Evolutionary conservation across 176 grass and related monocot genomes (phyloP).

Genomic region (Triticum monococcum): DNA sequence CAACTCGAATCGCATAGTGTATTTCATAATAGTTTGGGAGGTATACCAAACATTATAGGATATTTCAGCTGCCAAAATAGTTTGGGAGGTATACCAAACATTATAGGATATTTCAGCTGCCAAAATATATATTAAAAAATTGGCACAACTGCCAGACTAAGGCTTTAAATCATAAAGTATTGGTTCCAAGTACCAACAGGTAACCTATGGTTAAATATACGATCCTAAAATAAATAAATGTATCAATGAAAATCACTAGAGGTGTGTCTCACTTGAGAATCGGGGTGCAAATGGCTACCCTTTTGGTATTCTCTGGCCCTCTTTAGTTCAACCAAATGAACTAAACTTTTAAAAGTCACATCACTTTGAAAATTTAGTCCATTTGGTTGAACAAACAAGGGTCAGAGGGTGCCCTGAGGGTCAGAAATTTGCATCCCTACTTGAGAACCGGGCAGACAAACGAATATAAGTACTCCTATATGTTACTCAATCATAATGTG

Average conservation of each 20-base stretch:
- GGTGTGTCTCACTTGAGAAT: neutral
- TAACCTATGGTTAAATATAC: neutral
- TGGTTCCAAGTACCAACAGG: neutral
- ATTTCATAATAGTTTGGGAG: neutral
- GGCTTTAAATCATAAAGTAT: neutral
- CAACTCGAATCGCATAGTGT: neutral
- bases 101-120: neutral
- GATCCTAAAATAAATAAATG: neutral
- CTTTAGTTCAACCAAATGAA: no score
- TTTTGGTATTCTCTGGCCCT: no score
- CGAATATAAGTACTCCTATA: neutral
- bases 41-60: neutral
- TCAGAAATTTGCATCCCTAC: neutral
- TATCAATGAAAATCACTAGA: neutral
- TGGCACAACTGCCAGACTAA: neutral
- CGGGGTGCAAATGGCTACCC: no score
- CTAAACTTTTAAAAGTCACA: no score
- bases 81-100: neutral
- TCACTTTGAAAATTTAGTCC: no score
- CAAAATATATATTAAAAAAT: neutral
- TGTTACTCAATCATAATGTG: neutral
- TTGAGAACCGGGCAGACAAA: neutral
- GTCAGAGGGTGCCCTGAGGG: no score
- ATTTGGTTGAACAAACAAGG: no score
- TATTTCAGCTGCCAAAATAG: constrained; percentile 18